Evolutionary conservation across 1,284 basidiomycete species (phyloP).

Genomic region (Farysia itapuensis): DNA sequence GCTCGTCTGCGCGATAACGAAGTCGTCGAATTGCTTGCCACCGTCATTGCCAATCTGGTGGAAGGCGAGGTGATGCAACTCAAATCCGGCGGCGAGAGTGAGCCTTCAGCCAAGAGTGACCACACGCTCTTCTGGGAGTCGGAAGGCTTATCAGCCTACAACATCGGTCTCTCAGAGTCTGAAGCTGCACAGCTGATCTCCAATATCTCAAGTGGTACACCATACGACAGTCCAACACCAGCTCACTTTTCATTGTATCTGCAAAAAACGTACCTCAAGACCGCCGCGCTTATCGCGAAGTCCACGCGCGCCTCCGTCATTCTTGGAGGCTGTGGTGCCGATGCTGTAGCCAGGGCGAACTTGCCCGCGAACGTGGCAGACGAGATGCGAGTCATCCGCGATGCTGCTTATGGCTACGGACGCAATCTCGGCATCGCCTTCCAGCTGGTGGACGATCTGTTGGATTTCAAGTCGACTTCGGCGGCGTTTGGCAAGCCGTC

Average conservation of each 20-base stretch:
- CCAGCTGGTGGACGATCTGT: constrained; percentile 85
- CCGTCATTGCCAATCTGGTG: constrained; percentile 90
- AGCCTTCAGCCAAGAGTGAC: constrained; percentile 4
- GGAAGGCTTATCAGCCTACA: constrained; percentile 23
- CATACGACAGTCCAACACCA: constrained; percentile 48
- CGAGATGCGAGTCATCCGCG: constrained; percentile 69
- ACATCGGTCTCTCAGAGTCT: constrained; percentile 11
- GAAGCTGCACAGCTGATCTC: constrained; percentile 2
- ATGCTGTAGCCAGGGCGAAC: constrained; percentile 62
- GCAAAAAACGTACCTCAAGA: constrained; percentile 93
- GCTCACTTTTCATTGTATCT: constrained; percentile 84
- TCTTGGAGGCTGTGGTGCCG: constrained; percentile 76
- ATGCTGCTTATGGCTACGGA: constrained; percentile 89
- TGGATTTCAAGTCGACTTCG: constrained; percentile 75
- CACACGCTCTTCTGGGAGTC: constrained; percentile 30
- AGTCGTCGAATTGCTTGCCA: constrained; percentile 89
- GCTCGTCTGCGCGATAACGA: constrained; percentile 82
- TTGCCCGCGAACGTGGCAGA: constrained; percentile 8
- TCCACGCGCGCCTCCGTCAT: constrained; percentile 83
- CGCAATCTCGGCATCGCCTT: constrained; percentile 75
- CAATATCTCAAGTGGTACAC: background rate
- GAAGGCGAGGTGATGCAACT: constrained; percentile 95
- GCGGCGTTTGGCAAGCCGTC: constrained; percentile 76
- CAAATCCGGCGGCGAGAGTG: constrained; percentile 44
- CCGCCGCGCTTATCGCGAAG: constrained; percentile 93